Evolutionary conservation across 176 grass and related monocot species (phyloP), one percentile per base, ranked within the genome.

Genomic region (Musa itinerans): DNA sequence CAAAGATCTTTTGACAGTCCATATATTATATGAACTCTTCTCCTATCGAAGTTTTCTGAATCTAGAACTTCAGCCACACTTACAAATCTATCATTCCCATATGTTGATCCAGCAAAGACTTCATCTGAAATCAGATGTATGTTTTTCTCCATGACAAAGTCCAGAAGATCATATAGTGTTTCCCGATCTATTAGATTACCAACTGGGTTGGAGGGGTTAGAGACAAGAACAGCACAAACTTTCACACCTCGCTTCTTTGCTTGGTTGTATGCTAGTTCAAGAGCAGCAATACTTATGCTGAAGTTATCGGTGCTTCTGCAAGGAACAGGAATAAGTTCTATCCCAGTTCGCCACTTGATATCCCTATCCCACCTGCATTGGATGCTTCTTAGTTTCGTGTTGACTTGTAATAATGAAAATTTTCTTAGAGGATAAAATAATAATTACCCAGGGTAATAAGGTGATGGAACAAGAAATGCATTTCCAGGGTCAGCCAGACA

Each of bases 121-220:
- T 97, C 94, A 80, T 97, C 90, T 89, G 85, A 97, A 72, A 97
- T 93, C 2, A 97, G 85, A 84, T 97, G 94, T 66, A 97, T 93
- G 72, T 93, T 97, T 87, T 93, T 97, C 63, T 93, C 84, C 29
- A 88, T 74, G 43, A 80, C 90, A 70, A 97, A 93, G 10, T 87
- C 64, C 55, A 97, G 78, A 85, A 97, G 90, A 67, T 80, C 89
- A 2, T 52, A 71, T 56, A 97, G 69, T 79, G 83, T 91, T 85
- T 93, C 80, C 83, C 81, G 82, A 69, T 85, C 80, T 53, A 97
- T 73, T 69, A 93, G 83, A 74, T 89, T 87, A 83, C 94, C 94
- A 34, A 89, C 92, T 67, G 95, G 90, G 71, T 99, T 99, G 58
- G 76, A 83, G 78, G 91, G 95, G 69, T 94, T 99, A 66, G 95